Evolutionary conservation across 768 basidiomycete genomes (phyloP), one percentile per base, ranked within the genome.

Genomic region (Trametes elegans): DNA sequence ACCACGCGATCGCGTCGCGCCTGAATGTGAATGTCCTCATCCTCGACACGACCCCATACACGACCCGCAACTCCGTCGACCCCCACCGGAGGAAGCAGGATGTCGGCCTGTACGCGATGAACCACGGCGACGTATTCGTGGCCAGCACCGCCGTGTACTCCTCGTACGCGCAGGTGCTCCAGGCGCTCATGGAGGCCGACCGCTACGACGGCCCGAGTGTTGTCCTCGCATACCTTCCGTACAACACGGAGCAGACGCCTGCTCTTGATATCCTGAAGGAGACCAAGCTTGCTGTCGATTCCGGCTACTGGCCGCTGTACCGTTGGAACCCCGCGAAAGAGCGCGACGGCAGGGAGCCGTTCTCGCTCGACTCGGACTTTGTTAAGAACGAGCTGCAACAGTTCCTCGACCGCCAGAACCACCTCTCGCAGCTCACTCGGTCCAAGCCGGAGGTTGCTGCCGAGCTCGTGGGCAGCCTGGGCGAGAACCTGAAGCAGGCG

Each of bases 301-400:
- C 90, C 9, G 96, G 96, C 3, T 96, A 95, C 73, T 98, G 97
- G 97, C 96, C 96, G 0, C 76, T 98, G 48, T 99, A 98, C 78
- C 83, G 97, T 52, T 99, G 96, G 95, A 87, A 99, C 70, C 97
- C 97, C 0, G 79, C 80, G 64, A 88, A 90, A 69, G 91, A 94
- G 64, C 72, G 70, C 16, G 72, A 92, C 64, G 72, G 71, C 23
- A 78, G 85, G 66, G 93, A 95, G 59, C 88, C 90, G 14, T 99
- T 99, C 77, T 79, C 81, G 11, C 84, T 99, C 55, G 97, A 98
- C 72, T 94, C 92, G 3, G 92, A 96, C 62, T 79, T 87, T 27
- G 82, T 99, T 73, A 98, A 98, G 80, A 87, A 91, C 57, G 96
- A 97, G 64, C 77, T 99, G 19, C 84, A 87, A 69, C 79, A 87